Base-by-base conservation (phyloP, 1,284 basidiomycete species). In the Rhodotorula mucilaginosa region DNA sequence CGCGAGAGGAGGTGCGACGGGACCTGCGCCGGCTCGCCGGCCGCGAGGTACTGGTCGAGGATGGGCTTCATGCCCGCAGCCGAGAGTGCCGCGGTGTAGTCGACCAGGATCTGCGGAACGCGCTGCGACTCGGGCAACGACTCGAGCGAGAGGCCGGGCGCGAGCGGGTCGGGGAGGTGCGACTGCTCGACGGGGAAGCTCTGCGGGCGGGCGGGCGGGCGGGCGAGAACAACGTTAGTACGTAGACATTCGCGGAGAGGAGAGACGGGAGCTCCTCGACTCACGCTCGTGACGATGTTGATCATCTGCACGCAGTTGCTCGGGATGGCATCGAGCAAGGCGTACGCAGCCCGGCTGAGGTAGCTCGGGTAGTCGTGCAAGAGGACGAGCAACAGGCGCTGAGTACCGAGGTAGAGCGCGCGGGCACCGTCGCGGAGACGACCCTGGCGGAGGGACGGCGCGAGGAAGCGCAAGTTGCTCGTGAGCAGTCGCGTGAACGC, bases 341-440 rank as follows among this genome's bases (percentile, higher is more conserved):
- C 90, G 84, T 97, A 95, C 83, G 97, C 96, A 81, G 97, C 94
- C 83, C 96, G 93, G 81, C 90, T 91, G 73, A 99, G 86, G 85
- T 98, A 99, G 76, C 98, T 95, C 21, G 97, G 96, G 86, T 97
- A 98, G 84, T 99, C 97, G 83, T 99, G 96, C 68, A 99, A 87
- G 69, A 99, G 88, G 70, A 99, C 93, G 63, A 99, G 87, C 65
- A 98, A 87, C 59, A 99, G 87, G 54, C 95, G 88, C 61, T 97
- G 85, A 29, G 93, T 89, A n/a, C 94, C 97, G 64, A 90, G 89
- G 84, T 97, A 98, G 66, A 99, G 86, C 77, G 92, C 90, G 65
- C 91, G 87, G n/a, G 91, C 90, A 16, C 93, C 89, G 34, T 88
- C 86, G 73, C 65, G 65, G 48, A 79, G 71, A 59, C 74, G 91